Evolutionary conservation across 179 eudicot species (phyloP), one percentile per base, ranked within the genome.

Genomic region (Heliamphora pulchella): DNA sequence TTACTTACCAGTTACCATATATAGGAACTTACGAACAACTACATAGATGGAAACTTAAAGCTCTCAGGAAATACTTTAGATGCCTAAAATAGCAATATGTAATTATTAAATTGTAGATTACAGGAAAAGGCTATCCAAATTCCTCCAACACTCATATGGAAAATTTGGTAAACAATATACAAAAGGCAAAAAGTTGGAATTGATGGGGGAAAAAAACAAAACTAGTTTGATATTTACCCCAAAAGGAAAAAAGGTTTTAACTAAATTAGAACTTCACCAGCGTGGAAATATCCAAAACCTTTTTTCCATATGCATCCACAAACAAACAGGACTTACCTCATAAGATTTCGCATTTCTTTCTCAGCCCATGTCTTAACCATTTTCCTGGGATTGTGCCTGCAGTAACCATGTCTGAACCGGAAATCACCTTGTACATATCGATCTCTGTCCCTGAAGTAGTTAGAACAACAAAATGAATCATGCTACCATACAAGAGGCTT

Each of bases 301-400:
- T 67, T 4, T 67, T 14, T 1, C 8, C 39, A n/a, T 46, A 54
- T 68, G 64, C 10, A 66, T 53, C 18, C 57, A 54, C 5, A 68
- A 70, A 74, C 53, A 10, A 17, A 69, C 18, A 31, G 31, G 11
- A n/a, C 31, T 44, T 86, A 95, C 98, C 98, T 91, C 89, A 95
- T 88, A 61, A 95, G 98, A 84, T 95, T 95, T 82, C 98, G 89
- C 94, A 93, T 91, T 89, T 95, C 98, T 82, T 95, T 95, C 87
- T 95, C 98, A 78, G 98, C 98, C 98, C 98, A 95, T 54, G 98
- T 95, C 86, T 92, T 91, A 15, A 95, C 98, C 98, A 95, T 95
- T 84, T 95, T 95, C 59, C 98, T 86, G 47, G 98, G 98, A 85
- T 95, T 95, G 89, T 93, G 97, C 91, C 81, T 91, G 87, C 98